Evolutionary conservation across 2,329 filamentous ascomycete genomes (phyloP), one percentile per base, ranked within the genome.

Genomic region (Aspergillus sp.): DNA sequence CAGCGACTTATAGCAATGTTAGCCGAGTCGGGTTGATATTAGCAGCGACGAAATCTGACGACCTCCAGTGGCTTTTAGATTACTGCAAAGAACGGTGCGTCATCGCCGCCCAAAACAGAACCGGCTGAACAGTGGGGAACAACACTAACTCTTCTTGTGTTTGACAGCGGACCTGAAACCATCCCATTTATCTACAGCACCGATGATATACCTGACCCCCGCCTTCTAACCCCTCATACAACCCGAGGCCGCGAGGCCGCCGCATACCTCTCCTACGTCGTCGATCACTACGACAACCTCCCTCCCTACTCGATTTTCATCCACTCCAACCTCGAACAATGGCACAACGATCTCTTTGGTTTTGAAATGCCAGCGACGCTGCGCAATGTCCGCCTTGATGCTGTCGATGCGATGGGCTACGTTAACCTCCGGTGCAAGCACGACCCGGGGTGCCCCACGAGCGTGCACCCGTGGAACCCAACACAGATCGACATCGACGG

Each of bases 281-380:
- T 48, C n/a, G 44, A 48, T 5, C 44, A 48, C 15, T 48, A 88
- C 72, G 78, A 87, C 60, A 65, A 76, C 3, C 77, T 88, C 4
- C 80, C 83, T 2, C 83, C 85, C 53, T 77, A 86, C 59, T 76
- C 77, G 32, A 80, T 88, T 61, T 86, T 89, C 71, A 81, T 85
- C 70, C 85, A 88, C 66, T 79, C 81, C 12, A 81, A 86, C 57
- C 78, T 82, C 20, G 75, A 74, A 50, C 76, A 81, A 47, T 85
- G 82, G 82, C 83, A 85, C 69, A 85, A 84, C 64, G 82, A 84
- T 61, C 76, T 82, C 6, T 67, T 65, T 32, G 68, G 69, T 11
- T 62, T 71, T 30, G 26, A 30, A 30, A 30, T 30, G 17, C 60
- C 62, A 18, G 74, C 73, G 12, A 63, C 67, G 1, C 64, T 75